Evolutionary conservation across 202 grass and related monocot species (phyloP).

Genomic region (Musa balbisiana): DNA sequence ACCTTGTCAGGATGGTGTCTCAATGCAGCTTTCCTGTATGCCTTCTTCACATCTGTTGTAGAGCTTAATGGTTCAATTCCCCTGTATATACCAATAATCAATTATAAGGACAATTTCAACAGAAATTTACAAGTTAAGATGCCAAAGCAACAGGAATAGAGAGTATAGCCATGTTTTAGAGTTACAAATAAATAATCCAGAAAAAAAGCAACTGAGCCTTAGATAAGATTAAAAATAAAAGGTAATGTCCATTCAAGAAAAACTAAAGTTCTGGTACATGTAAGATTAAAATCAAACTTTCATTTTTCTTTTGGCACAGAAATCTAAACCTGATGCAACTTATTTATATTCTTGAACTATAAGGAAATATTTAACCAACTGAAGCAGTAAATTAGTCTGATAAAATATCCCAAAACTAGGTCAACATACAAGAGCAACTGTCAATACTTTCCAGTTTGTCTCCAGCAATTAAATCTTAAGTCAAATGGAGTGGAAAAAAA

Average conservation of each 20-base stretch:
- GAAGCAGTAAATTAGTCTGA: background rate
- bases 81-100: conserved; percentile 32
- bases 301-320: background rate
- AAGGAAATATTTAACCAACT: background rate
- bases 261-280: background rate
- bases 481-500: background rate
- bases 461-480: background rate
- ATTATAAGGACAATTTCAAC: background rate
- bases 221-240: background rate
- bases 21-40: conserved; percentile 85
- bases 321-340: background rate
- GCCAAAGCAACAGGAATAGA: background rate
- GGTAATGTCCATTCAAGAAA: too few species aligned
- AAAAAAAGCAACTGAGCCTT: background rate
- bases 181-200: background rate
- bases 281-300: background rate
- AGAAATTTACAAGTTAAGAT: background rate
- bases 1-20: conserved; percentile 87
- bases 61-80: conserved; percentile 71
- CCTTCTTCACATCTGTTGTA: conserved; percentile 77
- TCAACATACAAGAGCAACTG: background rate
- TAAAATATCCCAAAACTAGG: background rate
- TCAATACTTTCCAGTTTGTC: background rate
- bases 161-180: background rate
- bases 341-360: background rate